Evolutionary conservation across 1,284 basidiomycete species (phyloP), one percentile per base, ranked within the genome.

Genomic region (Ustilago lituana): DNA sequence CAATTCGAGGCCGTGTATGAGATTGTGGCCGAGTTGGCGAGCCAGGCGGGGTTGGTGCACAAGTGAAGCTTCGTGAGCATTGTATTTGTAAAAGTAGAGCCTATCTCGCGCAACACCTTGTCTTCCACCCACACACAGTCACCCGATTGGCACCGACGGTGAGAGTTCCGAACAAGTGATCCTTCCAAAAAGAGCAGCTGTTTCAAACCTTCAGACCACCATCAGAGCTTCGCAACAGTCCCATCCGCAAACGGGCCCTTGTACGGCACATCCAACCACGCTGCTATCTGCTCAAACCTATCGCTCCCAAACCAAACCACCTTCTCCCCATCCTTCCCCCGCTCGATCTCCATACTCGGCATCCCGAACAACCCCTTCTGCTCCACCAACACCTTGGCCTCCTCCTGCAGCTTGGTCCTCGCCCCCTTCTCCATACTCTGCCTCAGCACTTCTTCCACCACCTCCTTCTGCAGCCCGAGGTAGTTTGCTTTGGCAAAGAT

Each of bases 221-320:
- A n/a, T n/a, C 51, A 74, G 24, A 74, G 55, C 45, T 70, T 70
- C 2, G 72, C 50, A 8, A 64, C 40, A 8, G 36, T 44, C 7
- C 60, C 60, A 47, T 76, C 60, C 5, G 68, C 69, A 53, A 74
- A 71, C 7, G 73, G 73, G 0, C 75, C 75, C 17, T 69, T 64
- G 60, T 76, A 77, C 10, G 65, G 62, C 15, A 48, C 29, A 5
- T 53, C 55, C 11, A 77, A 38, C 47, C 53, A 74, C 11, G 73
- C 67, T 5, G 73, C 75, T 29, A 77, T 46, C 49, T 74, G 75
- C 49, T 77, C 75, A 40, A 73, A 70, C 9, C 75, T 31, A 37
- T 77, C 75, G 19, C 63, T 68, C 6, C 75, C 75, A 24, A 77
- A 77, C 55, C 55, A 76, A 27, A 35, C 19, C 5, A 36, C 45